phyloP scores from a whole-genome alignment of 495 filamentous ascomycete species.

The Coniosporium apollinis region DNA sequence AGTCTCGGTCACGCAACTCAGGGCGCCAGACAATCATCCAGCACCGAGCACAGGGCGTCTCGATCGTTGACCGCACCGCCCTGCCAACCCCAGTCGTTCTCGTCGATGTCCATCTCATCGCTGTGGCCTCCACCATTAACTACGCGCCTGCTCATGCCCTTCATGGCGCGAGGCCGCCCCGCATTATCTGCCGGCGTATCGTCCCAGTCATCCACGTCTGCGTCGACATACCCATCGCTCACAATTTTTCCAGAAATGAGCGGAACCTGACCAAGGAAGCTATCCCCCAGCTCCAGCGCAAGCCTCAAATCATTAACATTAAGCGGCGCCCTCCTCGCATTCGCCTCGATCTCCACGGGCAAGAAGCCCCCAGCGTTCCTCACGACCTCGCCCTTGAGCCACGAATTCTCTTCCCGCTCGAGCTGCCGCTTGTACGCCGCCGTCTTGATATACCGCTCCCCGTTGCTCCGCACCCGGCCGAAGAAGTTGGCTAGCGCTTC shows the following conservation, averaged over 20 bases:
- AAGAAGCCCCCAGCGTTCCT: constrained; percentile 57
- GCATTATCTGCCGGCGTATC: background rate
- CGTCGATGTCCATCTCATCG: background rate
- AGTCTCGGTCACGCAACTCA: too few species aligned
- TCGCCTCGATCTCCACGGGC: constrained; percentile 56
- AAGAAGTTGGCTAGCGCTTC: constrained; percentile 68
- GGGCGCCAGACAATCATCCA: constrained; percentile 1
- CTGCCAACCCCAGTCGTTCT: constrained; percentile 1
- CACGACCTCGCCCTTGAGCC: constrained; percentile 45
- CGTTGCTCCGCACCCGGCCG: constrained; percentile 61
- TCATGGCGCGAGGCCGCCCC: too few species aligned
- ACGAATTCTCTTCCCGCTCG: constrained; percentile 52
- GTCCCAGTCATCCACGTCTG: background rate
- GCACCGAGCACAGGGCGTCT: background rate
- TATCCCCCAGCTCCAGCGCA: constrained; percentile 55
- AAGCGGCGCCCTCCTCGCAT: constrained; percentile 45
- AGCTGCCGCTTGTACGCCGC: constrained; percentile 57
- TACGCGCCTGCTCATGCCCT: background rate
- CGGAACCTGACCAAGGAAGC: constrained; percentile 56
- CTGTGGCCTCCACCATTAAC: background rate
- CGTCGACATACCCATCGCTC: background rate
- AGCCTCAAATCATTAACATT: constrained; percentile 66
- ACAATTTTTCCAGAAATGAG: background rate
- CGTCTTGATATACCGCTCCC: constrained; percentile 62
- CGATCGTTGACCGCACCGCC: background rate